These are phyloP conservation scores for Digitaria exilis DNA, from an alignment of 202 grass and related monocot species.

Conservation along the genomic window DNA sequence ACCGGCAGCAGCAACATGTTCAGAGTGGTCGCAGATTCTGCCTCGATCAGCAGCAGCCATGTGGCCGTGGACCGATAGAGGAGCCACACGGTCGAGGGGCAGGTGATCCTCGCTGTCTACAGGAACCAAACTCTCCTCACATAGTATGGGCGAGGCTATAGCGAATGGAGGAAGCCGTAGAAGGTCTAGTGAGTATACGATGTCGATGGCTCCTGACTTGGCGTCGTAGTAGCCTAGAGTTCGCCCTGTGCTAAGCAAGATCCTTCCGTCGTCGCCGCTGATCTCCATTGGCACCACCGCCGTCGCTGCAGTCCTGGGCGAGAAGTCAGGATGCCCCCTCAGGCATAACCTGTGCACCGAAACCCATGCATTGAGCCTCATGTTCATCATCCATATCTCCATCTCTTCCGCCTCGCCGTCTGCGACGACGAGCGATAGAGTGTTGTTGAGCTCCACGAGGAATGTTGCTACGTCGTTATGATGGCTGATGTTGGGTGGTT, in stretches of 20 bases:
- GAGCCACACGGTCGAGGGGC: not conserved
- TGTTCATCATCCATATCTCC: slow-evolving; percentile 10
- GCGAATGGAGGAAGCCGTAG: not conserved
- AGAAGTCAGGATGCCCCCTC: not conserved
- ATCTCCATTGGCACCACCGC: slow-evolving; percentile 17
- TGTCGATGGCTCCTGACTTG: not conserved
- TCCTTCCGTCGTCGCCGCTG: not conserved
- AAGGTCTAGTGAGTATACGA: not conserved
- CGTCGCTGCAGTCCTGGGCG: not conserved
- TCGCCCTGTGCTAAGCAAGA: slow-evolving; percentile 36
- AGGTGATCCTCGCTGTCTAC: not conserved
- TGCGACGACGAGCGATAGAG: not conserved
- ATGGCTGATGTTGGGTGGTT: not conserved
- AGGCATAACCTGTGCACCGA: not conserved
- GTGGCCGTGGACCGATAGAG: not conserved
- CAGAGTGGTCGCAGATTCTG: not conserved
- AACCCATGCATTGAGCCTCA: not conserved
- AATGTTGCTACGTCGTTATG: too few relatives aligned
- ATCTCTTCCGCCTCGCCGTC: not conserved
- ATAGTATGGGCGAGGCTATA: slow-evolving; percentile 7
- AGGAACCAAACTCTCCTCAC: slow-evolving; percentile 9
- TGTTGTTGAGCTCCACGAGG: not conserved
- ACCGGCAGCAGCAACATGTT: too few relatives aligned
- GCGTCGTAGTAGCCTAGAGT: slow-evolving; percentile 24
- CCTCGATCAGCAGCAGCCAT: not conserved